Evolutionary conservation across 192 early-diverging fungal species (phyloP).

Genomic region (Coemansia sp.): DNA sequence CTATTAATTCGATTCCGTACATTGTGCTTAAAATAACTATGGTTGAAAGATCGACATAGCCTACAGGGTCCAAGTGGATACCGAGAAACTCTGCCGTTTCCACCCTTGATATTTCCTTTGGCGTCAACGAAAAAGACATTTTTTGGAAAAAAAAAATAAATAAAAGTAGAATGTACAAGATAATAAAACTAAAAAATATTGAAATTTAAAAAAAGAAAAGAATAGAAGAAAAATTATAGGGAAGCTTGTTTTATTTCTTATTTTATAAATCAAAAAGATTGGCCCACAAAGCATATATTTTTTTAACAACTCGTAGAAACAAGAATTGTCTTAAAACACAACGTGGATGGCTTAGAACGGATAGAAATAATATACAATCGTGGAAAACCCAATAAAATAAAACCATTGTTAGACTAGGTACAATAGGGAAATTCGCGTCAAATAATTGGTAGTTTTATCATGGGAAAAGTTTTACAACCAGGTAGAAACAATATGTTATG

Average conservation of each 20-base stretch:
- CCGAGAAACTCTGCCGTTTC: conserved; percentile 4
- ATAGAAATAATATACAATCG: not conserved
- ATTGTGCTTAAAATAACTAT: conserved; percentile 10
- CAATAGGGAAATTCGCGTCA: not conserved
- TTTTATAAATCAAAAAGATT: not conserved
- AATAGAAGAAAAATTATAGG: not conserved
- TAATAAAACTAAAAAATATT: not conserved
- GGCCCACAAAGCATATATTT: not conserved
- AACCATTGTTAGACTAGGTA: not conserved
- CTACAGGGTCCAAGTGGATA: conserved; percentile 17
- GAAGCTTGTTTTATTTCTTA: not conserved
- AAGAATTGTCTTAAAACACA: not conserved
- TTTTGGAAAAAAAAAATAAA: not conserved
- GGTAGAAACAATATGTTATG: not conserved
- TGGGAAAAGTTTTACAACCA: not conserved
- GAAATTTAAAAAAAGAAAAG: not conserved
- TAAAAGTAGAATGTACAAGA: conserved; percentile 2
- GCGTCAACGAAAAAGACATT: conserved; percentile 3
- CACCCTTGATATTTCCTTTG: conserved; percentile 9
- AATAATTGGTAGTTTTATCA: not conserved
- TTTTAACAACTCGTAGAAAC: not conserved
- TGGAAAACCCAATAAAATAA: not conserved
- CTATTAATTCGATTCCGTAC: conserved; percentile 8
- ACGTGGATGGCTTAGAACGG: not conserved
- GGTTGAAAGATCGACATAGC: conserved; percentile 20